Evolutionary conservation across 345 rosid species (phyloP).

Genomic region (Gossypium anomalum): DNA sequence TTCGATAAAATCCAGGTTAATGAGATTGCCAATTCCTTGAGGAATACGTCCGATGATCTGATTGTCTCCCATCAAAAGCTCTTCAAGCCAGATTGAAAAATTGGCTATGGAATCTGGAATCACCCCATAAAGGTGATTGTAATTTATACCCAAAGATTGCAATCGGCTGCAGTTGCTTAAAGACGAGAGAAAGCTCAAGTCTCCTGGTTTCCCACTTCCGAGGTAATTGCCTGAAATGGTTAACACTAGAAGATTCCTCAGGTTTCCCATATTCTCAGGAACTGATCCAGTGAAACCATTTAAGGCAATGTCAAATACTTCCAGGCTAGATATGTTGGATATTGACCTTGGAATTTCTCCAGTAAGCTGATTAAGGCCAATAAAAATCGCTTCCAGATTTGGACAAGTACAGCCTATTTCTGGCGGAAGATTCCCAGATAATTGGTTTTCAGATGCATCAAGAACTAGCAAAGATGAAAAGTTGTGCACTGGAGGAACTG

Average conservation of each 20-base stretch:
- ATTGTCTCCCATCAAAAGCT: not conserved
- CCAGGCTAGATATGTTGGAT: constrained; percentile 24
- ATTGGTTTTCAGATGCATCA: not conserved
- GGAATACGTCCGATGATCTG: not conserved
- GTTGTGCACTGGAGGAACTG: constrained; percentile 14
- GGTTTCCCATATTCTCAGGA: not conserved
- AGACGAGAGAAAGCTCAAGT: constrained; percentile 3
- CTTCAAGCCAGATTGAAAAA: not conserved
- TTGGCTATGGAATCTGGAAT: not conserved
- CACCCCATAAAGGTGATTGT: not conserved
- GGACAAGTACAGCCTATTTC: constrained; percentile 10
- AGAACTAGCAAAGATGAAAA: not conserved
- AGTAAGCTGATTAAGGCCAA: constrained; percentile 17
- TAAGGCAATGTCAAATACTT: fast-evolving
- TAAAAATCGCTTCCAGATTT: not conserved
- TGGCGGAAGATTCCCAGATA: constrained; percentile 17
- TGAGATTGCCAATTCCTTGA: too few relatives aligned
- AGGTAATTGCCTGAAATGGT: not conserved
- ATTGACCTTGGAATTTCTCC: constrained; percentile 28
- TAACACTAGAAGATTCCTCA: not conserved
- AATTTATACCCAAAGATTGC: fast-evolving
- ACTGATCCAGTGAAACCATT: constrained; percentile 17
- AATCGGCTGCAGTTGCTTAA: constrained; percentile 13
- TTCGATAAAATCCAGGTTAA: not conserved
- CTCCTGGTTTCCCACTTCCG: constrained; percentile 10